Evolutionary conservation across 2,329 filamentous ascomycete species (phyloP), one percentile per base, ranked within the genome.

Genomic region (Trichoderma cornu-damae): DNA sequence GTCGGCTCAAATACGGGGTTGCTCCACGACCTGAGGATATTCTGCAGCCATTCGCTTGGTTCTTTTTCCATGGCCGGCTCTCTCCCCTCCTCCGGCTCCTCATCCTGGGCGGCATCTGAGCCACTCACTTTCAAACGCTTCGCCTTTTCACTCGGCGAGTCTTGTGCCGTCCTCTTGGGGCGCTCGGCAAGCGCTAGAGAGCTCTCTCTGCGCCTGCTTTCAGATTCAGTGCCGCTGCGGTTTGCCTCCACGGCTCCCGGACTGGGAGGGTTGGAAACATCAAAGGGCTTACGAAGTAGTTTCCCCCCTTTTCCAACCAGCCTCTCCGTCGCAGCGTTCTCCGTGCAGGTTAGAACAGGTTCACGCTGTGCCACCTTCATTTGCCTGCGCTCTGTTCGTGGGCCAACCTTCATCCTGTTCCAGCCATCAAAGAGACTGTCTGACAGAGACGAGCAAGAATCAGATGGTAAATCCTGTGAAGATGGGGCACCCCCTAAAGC

Each of bases 1-100:
- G 70, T 68, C 3, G 68, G 66, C n/a, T 78, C 72, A 67, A 95
- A 96, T 0, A 89, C 75, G 0, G 90, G 89, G 59, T 92, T 96
- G 7, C 87, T 72, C 89, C 90, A 96, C 7, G 75, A 76, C 34
- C 77, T 69, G 1, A 90, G 70, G 6, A 93, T 64, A 6, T 77
- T 72, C 7, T 78, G 74, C 2, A 91, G 72, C 87, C 87, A 90
- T 8, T 69, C 62, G 44, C 67, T 73, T 6, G 64, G 62, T 26
- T 64, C 57, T 24, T 64, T 58, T 6, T 32, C 58, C 32, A 61
- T 61, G 2, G 28, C 28, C 40, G 54, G 37, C 20, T 43, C 50
- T 35, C 61, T 43, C 4, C 14, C 44, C 34, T 18, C 14, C 2
- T 8, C 16, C 14, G 1, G 3, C 4, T 9, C 6, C 37, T 6